Evolutionary conservation across 441 rosid species (phyloP).

Genomic region (Euphorbia celastroides): DNA sequence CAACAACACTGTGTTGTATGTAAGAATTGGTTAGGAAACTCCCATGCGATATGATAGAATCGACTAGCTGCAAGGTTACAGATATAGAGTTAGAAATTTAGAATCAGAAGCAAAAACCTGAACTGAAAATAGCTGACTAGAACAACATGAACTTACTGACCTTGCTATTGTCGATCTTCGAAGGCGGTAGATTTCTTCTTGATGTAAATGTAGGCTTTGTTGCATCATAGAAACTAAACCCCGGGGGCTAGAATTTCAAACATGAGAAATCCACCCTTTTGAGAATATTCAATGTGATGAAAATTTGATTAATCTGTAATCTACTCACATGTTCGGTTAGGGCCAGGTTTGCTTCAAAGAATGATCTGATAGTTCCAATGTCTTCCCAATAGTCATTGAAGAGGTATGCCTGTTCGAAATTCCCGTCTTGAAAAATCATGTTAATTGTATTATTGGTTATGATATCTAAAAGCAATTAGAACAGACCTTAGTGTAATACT

Average conservation of each 20-base stretch:
- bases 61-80: slow-evolving; percentile 58
- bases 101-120: no score
- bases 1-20: slow-evolving; percentile 79
- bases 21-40: slow-evolving; percentile 64
- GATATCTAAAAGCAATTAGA: background rate
- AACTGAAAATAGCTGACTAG: no score
- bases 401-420: slow-evolving; percentile 64
- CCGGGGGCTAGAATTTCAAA: slow-evolving; percentile 53
- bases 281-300: no score
- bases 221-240: slow-evolving; percentile 90
- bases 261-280: background rate
- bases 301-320: slow-evolving; percentile 58
- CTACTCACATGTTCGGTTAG: no score
- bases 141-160: slow-evolving; percentile 26
- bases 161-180: slow-evolving; percentile 73
- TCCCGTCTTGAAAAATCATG: slow-evolving; percentile 4
- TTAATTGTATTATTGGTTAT: background rate
- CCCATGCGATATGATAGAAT: slow-evolving; percentile 86
- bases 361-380: slow-evolving; percentile 91
- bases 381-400: slow-evolving; percentile 97
- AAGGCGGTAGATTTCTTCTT: slow-evolving; percentile 85
- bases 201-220: slow-evolving; percentile 84
- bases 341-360: slow-evolving; percentile 31
- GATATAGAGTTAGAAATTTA: no score
- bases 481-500: slow-evolving; percentile 50